Evolutionary conservation across 1,139 yeast species (phyloP).

Genomic region (Suhomyces guaymorum): DNA sequence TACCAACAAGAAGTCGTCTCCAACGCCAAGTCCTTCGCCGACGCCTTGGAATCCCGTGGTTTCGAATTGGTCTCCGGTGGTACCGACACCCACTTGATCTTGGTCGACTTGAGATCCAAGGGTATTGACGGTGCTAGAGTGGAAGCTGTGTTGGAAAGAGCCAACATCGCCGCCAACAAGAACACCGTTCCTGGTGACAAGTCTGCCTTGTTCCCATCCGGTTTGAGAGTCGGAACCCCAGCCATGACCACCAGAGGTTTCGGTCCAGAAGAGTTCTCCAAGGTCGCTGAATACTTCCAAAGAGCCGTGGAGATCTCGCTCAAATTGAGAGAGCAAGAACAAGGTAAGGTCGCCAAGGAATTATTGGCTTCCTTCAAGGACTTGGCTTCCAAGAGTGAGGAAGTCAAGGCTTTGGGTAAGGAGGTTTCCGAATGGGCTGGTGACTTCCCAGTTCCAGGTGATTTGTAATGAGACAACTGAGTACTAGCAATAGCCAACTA

Average conservation of each 20-base stretch:
- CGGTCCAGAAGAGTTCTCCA: constrained; percentile 71
- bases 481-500: no score
- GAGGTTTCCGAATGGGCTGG: constrained; percentile 71
- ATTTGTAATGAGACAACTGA: no score
- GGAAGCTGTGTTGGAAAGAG: constrained; percentile 85
- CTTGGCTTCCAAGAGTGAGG: constrained; percentile 58
- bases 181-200: constrained; percentile 96
- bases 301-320: constrained; percentile 70
- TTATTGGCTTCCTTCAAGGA: constrained; percentile 63
- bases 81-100: constrained; percentile 91
- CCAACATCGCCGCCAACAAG: constrained; percentile 92
- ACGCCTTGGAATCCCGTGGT: constrained; percentile 64
- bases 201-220: constrained; percentile 93
- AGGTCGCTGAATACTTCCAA: constrained; percentile 77
- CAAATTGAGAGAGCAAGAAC: constrained; percentile 58
- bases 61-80: constrained; percentile 86
- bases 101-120: constrained; percentile 80
- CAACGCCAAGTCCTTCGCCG: constrained; percentile 78
- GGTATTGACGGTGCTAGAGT: constrained; percentile 94
- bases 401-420: constrained; percentile 57
- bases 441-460: constrained; percentile 79
- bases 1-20: constrained; percentile 81
- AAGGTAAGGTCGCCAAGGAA: constrained; percentile 62
- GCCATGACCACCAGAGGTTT: constrained; percentile 98
- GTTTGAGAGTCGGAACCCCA: constrained; percentile 95